A percentile compares a stretch with the other conserved stretches of the same genome.
Evolutionary conservation across 169 alveolate species (phyloP).

Genomic region (Plasmodium falciparum): DNA sequence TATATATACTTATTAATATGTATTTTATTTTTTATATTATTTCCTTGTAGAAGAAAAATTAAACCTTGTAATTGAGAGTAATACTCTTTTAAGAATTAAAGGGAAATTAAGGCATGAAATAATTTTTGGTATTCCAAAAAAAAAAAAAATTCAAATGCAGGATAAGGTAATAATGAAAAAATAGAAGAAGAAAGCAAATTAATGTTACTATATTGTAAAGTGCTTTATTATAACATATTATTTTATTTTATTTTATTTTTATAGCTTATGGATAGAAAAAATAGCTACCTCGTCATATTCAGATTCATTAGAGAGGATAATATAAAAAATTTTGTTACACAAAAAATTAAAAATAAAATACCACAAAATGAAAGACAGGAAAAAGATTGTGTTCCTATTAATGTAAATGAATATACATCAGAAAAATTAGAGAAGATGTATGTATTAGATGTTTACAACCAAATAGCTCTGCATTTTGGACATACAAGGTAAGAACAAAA

Average conservation of each 20-base stretch:
- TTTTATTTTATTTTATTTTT: background rate
- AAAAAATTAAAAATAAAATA: slow-evolving; percentile 18
- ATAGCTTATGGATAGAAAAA: slow-evolving; percentile 22
- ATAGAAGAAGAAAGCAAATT: background rate
- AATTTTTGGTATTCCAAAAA: slow-evolving; percentile 41
- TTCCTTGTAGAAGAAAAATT: slow-evolving; percentile 14
- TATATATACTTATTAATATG: background rate
- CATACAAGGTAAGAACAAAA: slow-evolving; percentile 31
- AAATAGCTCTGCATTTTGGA: slow-evolving; percentile 46
- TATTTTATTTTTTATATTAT: background rate
- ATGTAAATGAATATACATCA: slow-evolving; percentile 15
- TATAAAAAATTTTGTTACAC: slow-evolving; percentile 13
- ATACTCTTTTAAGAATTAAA: slow-evolving; percentile 28
- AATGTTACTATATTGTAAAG: background rate
- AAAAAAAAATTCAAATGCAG: slow-evolving; percentile 22
- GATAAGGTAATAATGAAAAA: slow-evolving; percentile 1
- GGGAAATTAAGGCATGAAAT: slow-evolving; percentile 42
- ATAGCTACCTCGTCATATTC: slow-evolving; percentile 32
- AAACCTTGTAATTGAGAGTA: slow-evolving; percentile 16
- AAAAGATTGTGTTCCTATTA: slow-evolving; percentile 17
- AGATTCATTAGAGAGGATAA: slow-evolving; percentile 36
- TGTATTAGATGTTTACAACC: slow-evolving; percentile 57
- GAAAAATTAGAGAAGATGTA: slow-evolving; percentile 26
- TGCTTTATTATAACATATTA: too few relatives aligned
- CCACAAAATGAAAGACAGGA: slow-evolving; percentile 34